phyloP scores from a whole-genome alignment of 2,329 filamentous ascomycete genomes.

The Westerdykella sp. region DNA sequence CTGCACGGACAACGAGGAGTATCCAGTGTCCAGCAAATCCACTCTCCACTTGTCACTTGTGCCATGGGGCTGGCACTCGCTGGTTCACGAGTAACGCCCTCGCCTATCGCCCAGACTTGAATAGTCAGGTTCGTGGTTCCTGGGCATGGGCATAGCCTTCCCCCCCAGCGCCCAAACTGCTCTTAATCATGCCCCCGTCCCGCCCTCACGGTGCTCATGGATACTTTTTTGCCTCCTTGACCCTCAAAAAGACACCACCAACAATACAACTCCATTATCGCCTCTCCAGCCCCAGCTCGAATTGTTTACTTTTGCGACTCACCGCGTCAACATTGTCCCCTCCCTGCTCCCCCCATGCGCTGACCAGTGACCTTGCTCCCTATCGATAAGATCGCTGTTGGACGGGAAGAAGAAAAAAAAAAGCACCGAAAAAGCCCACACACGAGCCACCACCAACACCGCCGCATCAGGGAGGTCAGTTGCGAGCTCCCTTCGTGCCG shows the following conservation, averaged over 20 bases:
- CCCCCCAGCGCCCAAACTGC: neutral
- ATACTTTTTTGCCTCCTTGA: neutral
- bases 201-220: slow-evolving; percentile 10
- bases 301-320: neutral
- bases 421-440: slow-evolving; percentile 3
- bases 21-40: neutral
- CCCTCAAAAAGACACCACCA: slow-evolving; percentile 2
- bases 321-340: neutral
- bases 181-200: slow-evolving; percentile 25
- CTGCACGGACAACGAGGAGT: slow-evolving; percentile 5
- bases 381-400: slow-evolving; percentile 19
- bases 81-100: neutral
- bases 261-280: neutral
- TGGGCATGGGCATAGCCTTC: slow-evolving; percentile 3
- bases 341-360: neutral
- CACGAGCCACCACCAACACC: slow-evolving; percentile 17
- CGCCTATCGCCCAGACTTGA: slow-evolving; percentile 14
- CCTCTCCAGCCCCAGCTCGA: neutral
- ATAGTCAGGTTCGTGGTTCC: slow-evolving; percentile 8
- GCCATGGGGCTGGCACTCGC: neutral
- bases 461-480: slow-evolving; percentile 18
- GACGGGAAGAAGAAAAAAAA: slow-evolving; percentile 1
- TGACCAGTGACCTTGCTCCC: neutral
- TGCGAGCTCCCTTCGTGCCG: slow-evolving; percentile 6
- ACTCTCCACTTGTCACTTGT: neutral